Conservation (phyloP, 2,329 filamentous ascomycete species). For the Fusarium circinatum region DNA sequence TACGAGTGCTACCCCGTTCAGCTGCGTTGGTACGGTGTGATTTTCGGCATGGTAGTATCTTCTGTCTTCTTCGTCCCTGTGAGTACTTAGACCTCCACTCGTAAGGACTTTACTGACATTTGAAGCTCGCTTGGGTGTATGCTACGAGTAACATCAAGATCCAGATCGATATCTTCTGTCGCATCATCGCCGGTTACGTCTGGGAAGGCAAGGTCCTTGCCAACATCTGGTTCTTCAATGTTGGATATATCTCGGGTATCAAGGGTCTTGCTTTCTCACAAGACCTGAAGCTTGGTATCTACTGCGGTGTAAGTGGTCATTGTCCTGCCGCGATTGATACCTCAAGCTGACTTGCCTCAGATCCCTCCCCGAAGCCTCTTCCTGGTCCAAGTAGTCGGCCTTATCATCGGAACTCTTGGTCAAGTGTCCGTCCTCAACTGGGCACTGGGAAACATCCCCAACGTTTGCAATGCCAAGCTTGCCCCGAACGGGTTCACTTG, state of each 20-base stretch:
- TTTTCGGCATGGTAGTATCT: conserved; percentile 44
- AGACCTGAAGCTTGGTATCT: conserved; percentile 59
- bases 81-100: background rate
- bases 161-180: conserved; percentile 57
- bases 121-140: conserved; percentile 46
- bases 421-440: conserved; percentile 54
- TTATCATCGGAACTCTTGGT: conserved; percentile 56
- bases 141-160: conserved; percentile 57
- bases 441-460: conserved; percentile 57
- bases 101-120: background rate
- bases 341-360: conserved; percentile 27
- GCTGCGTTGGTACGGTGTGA: conserved; percentile 47
- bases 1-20: conserved; percentile 47
- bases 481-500: conserved; percentile 57
- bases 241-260: conserved; percentile 54
- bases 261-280: conserved; percentile 55
- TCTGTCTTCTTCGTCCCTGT: conserved; percentile 46
- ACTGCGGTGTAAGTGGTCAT: conserved; percentile 44
- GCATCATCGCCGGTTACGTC: conserved; percentile 57
- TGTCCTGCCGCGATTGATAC: rapidly evolving
- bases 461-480: conserved; percentile 59
- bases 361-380: conserved; percentile 58
- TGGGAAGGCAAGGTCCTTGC: conserved; percentile 55
- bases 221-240: conserved; percentile 53
- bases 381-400: conserved; percentile 54